Conservation (phyloP, 805 yeast genomes). For the Helenozyma baotianmanensis region DNA sequence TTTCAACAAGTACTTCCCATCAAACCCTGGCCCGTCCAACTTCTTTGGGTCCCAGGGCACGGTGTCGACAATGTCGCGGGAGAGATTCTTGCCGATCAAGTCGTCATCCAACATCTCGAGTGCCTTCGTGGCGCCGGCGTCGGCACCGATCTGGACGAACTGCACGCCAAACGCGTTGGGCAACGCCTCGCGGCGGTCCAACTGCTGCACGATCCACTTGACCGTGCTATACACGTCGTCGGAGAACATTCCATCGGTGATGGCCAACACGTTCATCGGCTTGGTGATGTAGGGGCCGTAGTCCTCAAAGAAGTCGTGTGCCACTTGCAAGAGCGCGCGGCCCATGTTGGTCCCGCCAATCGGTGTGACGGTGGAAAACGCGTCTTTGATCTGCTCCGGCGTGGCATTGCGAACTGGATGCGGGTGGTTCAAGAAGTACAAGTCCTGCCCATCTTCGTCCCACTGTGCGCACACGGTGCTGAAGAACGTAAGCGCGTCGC, state of each 20-base stretch:
- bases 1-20: conserved; percentile 12
- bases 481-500: conserved; percentile 10
- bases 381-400: conserved; percentile 9
- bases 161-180: conserved; percentile 14
- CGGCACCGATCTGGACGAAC: conserved; percentile 14
- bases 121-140: conserved; percentile 7
- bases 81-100: neutral
- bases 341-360: conserved; percentile 15
- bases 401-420: conserved; percentile 5
- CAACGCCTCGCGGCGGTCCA: conserved; percentile 8
- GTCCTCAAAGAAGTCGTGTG: conserved; percentile 7
- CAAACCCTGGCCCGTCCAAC: conserved; percentile 10
- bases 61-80: conserved; percentile 13
- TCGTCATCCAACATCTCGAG: conserved; percentile 11
- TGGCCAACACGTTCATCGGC: conserved; percentile 13
- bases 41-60: conserved; percentile 11
- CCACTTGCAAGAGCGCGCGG: conserved; percentile 8
- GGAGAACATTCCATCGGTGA: conserved; percentile 14
- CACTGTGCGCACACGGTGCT: conserved; percentile 12
- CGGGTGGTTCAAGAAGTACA: conserved; percentile 9
- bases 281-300: conserved; percentile 9
- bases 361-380: conserved; percentile 8
- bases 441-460: conserved; percentile 16
- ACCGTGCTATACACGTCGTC: conserved; percentile 13
- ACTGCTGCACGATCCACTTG: conserved; percentile 11